Conservation (phyloP, 176 grass and related monocot genomes). For the Carex scoparia region DNA sequence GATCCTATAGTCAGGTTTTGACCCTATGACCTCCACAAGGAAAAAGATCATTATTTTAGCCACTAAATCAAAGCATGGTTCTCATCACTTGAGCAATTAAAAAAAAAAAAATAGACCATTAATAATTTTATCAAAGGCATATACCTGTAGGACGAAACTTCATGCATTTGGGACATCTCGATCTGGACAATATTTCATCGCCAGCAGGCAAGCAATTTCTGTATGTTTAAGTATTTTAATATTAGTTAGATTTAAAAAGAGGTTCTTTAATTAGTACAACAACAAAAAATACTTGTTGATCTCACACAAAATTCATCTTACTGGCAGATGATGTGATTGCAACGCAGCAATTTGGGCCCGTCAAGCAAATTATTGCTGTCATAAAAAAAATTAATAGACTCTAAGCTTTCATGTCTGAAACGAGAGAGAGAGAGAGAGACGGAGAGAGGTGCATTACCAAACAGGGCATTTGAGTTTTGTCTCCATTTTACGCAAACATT, state of each 20-base stretch:
- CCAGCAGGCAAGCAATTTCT: not conserved
- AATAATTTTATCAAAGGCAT: not conserved
- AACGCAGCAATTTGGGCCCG: constrained; percentile 1
- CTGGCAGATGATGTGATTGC: constrained; percentile 5
- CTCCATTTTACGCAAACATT: not conserved
- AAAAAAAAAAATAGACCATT: not conserved
- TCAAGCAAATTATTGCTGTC: constrained; percentile 5
- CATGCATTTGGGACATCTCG: not conserved
- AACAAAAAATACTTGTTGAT: not conserved
- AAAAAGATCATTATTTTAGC: no score
- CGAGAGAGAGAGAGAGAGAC: not conserved
- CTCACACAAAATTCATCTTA: not conserved
- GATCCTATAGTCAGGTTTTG: no score
- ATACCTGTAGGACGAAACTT: not conserved
- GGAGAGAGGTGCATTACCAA: not conserved
- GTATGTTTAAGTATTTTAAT: not conserved
- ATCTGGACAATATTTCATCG: not conserved
- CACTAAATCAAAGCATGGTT: no score
- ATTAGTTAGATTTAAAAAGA: not conserved
- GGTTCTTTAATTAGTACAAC: no score
- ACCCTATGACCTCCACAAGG: no score
- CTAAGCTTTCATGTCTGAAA: not conserved
- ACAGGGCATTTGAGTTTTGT: constrained; percentile 7
- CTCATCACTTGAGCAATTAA: not conserved
- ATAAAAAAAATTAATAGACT: not conserved